These are phyloP conservation scores for Penicillium sp. DNA, from an alignment of 2,329 filamentous ascomycete genomes.

Conservation along the genomic window DNA sequence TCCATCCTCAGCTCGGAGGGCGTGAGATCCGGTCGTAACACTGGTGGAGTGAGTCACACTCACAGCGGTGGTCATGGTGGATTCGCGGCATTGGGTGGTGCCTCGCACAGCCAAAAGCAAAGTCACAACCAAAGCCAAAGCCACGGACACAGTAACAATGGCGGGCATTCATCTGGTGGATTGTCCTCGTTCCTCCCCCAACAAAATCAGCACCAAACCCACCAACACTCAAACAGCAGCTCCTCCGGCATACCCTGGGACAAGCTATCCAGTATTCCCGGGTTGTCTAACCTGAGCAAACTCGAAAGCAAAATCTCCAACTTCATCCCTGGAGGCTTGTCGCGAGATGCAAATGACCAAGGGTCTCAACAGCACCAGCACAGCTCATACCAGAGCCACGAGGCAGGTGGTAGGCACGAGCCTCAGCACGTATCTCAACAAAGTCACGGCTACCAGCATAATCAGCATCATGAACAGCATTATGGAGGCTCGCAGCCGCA, in stretches of 20 bases:
- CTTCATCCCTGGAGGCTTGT: constrained; percentile 29
- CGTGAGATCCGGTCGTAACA: constrained; percentile 77
- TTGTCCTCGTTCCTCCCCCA: constrained; percentile 25
- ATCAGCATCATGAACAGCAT: background rate
- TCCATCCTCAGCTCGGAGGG: constrained; percentile 77
- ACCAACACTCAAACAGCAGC: constrained; percentile 19
- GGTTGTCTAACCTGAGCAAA: constrained; percentile 41
- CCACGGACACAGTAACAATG: constrained; percentile 15
- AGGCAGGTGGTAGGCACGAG: background rate
- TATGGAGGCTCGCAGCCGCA: background rate
- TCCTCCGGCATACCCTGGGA: constrained; percentile 27
- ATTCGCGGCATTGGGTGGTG: constrained; percentile 28
- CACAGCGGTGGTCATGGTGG: constrained; percentile 30
- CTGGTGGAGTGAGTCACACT: constrained; percentile 34
- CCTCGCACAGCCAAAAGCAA: constrained; percentile 18
- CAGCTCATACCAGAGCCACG: background rate
- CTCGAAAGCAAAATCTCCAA: constrained; percentile 34
- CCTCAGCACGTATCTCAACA: background rate
- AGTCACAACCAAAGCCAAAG: constrained; percentile 15
- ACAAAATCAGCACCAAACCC: constrained; percentile 5
- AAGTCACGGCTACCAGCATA: background rate
- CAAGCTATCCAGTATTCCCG: constrained; percentile 28
- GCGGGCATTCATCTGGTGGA: constrained; percentile 13
- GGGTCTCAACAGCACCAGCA: background rate
- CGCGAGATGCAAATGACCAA: background rate